Base-by-base conservation (phyloP, 441 rosid genomes). In the Eugenia klotzschiana region DNA sequence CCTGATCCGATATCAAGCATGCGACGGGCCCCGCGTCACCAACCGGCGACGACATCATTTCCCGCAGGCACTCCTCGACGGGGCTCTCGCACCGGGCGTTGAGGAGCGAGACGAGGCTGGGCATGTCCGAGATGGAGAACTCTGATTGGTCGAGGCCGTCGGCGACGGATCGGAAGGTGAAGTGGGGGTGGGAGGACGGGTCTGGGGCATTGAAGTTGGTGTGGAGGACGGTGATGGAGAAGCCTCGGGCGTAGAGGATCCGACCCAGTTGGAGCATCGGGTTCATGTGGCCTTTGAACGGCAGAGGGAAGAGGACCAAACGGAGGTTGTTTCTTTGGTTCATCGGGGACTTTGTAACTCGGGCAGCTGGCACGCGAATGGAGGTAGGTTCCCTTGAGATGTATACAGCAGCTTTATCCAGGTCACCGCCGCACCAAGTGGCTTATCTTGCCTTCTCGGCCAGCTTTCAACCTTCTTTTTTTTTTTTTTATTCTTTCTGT, bases 231-330 rank as follows among this genome's bases (percentile, higher is more conserved):
- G 86, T 89, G 81, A 92, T 92, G 82, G 94, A 88, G 84, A 91
- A 94, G 52, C 97, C 95, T 64, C 72, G 88, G 43, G 88, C 72
- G 81, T 87, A 87, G 7, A 93, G 89, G 55, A 91, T 91, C 82
- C 88, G 87, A 8, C 88, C 95, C 0, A 91, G 92, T 79, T 93
- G 93, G 50, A 92, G 83, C 89, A 90, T 91, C 4, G 95, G 94
- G 80, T 82, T 90, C 20, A 92, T 86, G 84, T 91, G 95, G 80
- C 96, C 96, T 86, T 92, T 93, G 15, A 91, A 73, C 14, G 96
- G 91, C 3, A 92, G 79, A 41, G 92, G 89, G 74, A 93, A 90
- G 6, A 92, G 84, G 50, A 91, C 83, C 72, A 93, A 7, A 7
- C 41, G 41, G 81, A 22, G 56, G 74, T 64, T 64, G 43, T 64